Conservation (phyloP, 2,329 filamentous ascomycete genomes). For the Endothia cerciana region DNA sequence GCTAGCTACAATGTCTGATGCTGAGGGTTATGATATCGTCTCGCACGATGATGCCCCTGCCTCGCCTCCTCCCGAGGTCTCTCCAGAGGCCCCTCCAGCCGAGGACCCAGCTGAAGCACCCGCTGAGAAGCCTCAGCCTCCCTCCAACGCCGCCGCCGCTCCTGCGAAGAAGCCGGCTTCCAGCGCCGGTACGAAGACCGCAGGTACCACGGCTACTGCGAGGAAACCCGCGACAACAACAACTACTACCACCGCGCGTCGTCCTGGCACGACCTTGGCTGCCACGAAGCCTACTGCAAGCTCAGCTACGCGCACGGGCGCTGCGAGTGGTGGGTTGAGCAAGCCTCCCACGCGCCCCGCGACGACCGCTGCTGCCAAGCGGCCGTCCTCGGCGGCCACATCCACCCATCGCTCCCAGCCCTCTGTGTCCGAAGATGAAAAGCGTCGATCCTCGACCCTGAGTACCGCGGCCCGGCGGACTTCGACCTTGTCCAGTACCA, state of each 20-base stretch:
- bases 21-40: conserved; percentile 38
- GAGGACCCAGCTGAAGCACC: conserved; percentile 20
- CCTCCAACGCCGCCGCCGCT: conserved; percentile 9
- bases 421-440: conserved; percentile 44
- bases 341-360: conserved; percentile 39
- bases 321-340: conserved; percentile 34
- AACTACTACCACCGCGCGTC: conserved; percentile 32
- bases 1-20: conserved; percentile 39
- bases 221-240: conserved; percentile 33
- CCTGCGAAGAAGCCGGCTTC: conserved; percentile 26
- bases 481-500: conserved; percentile 35
- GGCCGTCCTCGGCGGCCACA: conserved; percentile 37
- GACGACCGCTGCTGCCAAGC: conserved; percentile 36
- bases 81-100: not conserved
- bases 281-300: conserved; percentile 38
- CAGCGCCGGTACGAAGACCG: conserved; percentile 28
- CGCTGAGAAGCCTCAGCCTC: conserved; percentile 18
- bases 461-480: conserved; percentile 38
- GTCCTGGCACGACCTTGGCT: conserved; percentile 34
- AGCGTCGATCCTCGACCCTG: conserved; percentile 37
- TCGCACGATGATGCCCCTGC: conserved; percentile 35
- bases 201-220: conserved; percentile 30
- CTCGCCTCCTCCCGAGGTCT: conserved; percentile 3
- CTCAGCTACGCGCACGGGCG: conserved; percentile 36
- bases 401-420: conserved; percentile 38